Evolutionary conservation across 371 early-diverging fungal genomes (phyloP), one percentile per base, ranked within the genome.

Genomic region (Thermomucor indicae-seudaticae): DNA sequence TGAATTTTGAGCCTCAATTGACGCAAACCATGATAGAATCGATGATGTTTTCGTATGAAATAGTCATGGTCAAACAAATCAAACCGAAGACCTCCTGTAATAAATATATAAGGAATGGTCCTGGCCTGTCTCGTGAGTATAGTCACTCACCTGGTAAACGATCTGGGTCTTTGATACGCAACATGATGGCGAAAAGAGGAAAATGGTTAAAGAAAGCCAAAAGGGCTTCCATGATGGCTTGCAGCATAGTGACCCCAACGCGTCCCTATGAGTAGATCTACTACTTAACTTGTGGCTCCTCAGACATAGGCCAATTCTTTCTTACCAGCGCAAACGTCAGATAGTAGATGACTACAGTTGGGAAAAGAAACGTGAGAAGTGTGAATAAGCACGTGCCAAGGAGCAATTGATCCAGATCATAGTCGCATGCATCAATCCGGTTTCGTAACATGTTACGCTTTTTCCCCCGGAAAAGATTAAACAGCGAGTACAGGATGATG

Each of bases 351-450:
- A 90, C 78, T 0, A 95, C 88, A 0, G 99, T 97, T 0, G 99
- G 99, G 47, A 94, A 93, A 25, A 98, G 64, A 60, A 96, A 97
- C 0, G 89, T 85, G 25, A 97, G 64, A 20, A 97, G 65, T 0
- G 96, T 93, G 60, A 98, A 96, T 6, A 97, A 60, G 34, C 96
- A 90, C 0, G 99, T 95, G 1, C 99, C 98, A 14, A 96, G 63
- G 1, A 97, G 65, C 17, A 97, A 73, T 63, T 98, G 99, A 64
- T 96, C 98, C 35, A 96, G 58, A 55, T 88, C 91, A 64, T 95
- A 98, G 60, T 95, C 96, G 49, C 90, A 92, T 1, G 86, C 81
- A 62, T 98, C 99, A n/a, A 93, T 87, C 30, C 99, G 85, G 37
- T 91, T 78, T 19, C 96, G 79, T n/a, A 97, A 65, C 6, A 87